phyloP scores from a whole-genome alignment of 169 alveolate species.

The Perkinsus olseni region DNA sequence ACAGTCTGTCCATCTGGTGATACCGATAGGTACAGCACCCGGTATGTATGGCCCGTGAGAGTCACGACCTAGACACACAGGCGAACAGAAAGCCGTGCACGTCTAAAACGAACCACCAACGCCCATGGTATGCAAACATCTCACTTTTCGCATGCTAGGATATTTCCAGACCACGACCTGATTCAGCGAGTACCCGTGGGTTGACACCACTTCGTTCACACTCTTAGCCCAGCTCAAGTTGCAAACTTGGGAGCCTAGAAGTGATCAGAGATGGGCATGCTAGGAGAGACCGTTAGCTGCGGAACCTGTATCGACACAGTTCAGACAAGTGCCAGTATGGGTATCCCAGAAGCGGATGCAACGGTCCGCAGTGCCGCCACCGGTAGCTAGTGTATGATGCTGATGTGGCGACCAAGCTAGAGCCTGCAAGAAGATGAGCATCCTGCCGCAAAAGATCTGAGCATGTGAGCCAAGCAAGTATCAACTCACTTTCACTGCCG shows the following conservation, averaged over 20 bases:
- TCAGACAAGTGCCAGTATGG: constrained; percentile 54
- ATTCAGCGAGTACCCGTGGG: constrained; percentile 89
- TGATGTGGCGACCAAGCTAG: constrained; percentile 94
- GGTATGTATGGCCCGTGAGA: constrained; percentile 77
- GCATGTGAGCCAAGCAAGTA: constrained; percentile 54
- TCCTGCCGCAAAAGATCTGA: too few species aligned
- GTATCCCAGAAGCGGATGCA: constrained; percentile 92
- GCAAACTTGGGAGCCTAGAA: constrained; percentile 82
- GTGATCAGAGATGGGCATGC: background rate
- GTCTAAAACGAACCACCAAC: background rate
- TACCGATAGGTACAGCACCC: constrained; percentile 86
- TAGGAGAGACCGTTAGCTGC: background rate
- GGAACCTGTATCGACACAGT: constrained; percentile 71
- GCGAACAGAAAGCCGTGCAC: background rate
- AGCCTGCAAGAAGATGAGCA: constrained; percentile 69
- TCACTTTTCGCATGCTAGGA: constrained; percentile 73
- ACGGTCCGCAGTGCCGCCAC: constrained; percentile 96
- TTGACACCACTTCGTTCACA: constrained; percentile 80
- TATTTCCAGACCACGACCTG: constrained; percentile 88
- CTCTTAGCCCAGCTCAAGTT: constrained; percentile 83
- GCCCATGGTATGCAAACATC: constrained; percentile 35
- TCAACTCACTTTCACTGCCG: constrained; percentile 40
- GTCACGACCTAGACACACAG: constrained; percentile 4
- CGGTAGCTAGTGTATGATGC: constrained; percentile 81
- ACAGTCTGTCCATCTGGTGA: constrained; percentile 88